phyloP scores from a whole-genome alignment of 1,139 yeast species.

The Scheffersomyces stambukii region DNA sequence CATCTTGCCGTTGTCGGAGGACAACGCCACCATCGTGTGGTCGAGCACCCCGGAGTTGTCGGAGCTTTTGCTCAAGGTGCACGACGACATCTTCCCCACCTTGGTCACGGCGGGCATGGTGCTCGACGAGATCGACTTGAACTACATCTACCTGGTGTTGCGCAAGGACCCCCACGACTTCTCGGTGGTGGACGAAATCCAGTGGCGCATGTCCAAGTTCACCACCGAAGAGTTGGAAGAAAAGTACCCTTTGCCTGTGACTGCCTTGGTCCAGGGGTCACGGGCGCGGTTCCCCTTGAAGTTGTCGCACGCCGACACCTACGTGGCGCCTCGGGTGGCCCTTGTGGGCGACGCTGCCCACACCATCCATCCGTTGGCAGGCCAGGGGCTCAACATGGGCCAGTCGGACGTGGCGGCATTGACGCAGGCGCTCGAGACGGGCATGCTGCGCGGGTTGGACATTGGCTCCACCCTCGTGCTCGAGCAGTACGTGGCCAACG shows the following conservation, averaged over 20 bases:
- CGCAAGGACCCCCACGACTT: slow-evolving; percentile 39
- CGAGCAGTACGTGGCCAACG: slow-evolving; percentile 79
- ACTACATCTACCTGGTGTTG: slow-evolving; percentile 32
- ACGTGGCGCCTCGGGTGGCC: slow-evolving; percentile 80
- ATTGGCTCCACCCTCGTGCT: slow-evolving; percentile 80
- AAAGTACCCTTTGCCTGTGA: slow-evolving; percentile 62
- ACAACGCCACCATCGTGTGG: slow-evolving; percentile 91
- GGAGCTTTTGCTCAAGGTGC: slow-evolving; percentile 51
- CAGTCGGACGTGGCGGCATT: slow-evolving; percentile 83
- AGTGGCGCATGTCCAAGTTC: slow-evolving; percentile 62
- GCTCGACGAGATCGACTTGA: slow-evolving; percentile 47
- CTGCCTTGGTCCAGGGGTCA: slow-evolving; percentile 56
- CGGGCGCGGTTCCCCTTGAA: slow-evolving; percentile 89
- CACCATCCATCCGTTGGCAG: slow-evolving; percentile 95
- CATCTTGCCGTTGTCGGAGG: slow-evolving; percentile 79
- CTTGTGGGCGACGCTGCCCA: slow-evolving; percentile 98
- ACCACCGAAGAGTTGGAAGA: slow-evolving; percentile 46
- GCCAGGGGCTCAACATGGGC: slow-evolving; percentile 99
- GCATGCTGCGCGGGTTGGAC: slow-evolving; percentile 76
- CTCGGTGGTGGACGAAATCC: slow-evolving; percentile 56
- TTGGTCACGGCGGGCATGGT: slow-evolving; percentile 85
- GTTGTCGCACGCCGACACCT: slow-evolving; percentile 86
- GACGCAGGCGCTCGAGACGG: slow-evolving; percentile 64
- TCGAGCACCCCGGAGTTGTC: slow-evolving; percentile 79
- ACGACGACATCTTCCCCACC: slow-evolving; percentile 59